Base-by-base conservation (phyloP, 2,329 filamentous ascomycete genomes). In the Ceratocystis cacaofunesta region DNA sequence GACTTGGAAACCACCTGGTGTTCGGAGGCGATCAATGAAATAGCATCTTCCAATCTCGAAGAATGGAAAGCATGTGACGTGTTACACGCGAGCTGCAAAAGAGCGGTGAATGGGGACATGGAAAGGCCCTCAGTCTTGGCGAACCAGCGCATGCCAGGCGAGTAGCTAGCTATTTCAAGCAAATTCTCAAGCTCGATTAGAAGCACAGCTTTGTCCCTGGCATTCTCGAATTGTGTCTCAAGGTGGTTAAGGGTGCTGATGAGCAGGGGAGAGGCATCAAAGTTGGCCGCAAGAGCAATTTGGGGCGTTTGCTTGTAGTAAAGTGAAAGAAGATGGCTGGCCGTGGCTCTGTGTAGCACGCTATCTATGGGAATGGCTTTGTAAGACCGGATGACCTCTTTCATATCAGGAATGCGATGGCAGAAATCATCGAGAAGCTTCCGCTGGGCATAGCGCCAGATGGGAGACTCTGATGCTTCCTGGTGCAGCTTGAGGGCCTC, bases 61-160 rank as follows among this genome's bases (percentile, higher is more conserved):
- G 66, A 67, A 25, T 67, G 63, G 60, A 67, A 65, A 43, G 60
- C 52, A 55, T 65, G 63, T 15, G 60, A 64, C 30, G 48, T 65
- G 60, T 67, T 64, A 32, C 73, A 76, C 2, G 75, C 69, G 2
- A 77, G 70, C 67, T 80, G 84, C 5, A 92, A 74, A 25, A 92
- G 79, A 0, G 85, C 85, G n/a, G 84, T 83, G 68, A 91, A 90
- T 0, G 88, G 87, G 3, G 88, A 90, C 2, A 83, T 77, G 1
- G 75, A 72, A n/a, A 88, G 77, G 0, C 80, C 80, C 69, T 87
- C 83, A 67, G 78, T 82, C 71, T 89, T 92, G 68, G 88, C 82
- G 77, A 94, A 96, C 92, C 92, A 97, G 68, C 88, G 85, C 85
- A 96, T 94, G 5, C 86, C 86, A 0, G 89, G 85, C 2, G 91